Evolutionary conservation across 2,329 filamentous ascomycete species (phyloP).

Genomic region (Microdochium trichocladiopsis): DNA sequence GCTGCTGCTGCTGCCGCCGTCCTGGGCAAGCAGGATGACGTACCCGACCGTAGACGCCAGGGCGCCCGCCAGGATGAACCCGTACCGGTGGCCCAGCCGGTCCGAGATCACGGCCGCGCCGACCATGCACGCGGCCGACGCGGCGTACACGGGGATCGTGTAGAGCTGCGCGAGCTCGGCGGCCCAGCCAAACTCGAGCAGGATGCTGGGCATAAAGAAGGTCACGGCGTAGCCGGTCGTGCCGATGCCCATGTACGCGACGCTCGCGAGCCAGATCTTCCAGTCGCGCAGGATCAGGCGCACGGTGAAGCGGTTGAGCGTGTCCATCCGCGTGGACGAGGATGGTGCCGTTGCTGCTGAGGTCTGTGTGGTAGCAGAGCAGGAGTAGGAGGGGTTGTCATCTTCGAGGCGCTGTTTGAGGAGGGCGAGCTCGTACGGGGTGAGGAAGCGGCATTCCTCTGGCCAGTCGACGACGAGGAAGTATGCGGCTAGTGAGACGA

Average conservation of each 20-base stretch:
- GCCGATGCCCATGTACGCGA: conserved; percentile 21
- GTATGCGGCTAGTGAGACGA: conserved; percentile 20
- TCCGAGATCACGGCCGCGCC: conserved; percentile 24
- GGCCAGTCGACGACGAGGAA: conserved; percentile 44
- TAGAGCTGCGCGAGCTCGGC: conserved; percentile 25
- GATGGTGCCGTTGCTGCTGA: background rate
- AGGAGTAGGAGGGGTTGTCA: conserved; percentile 15
- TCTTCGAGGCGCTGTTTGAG: conserved; percentile 21
- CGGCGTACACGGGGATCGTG: conserved; percentile 29
- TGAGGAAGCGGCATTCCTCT: conserved; percentile 37
- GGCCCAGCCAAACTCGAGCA: conserved; percentile 29
- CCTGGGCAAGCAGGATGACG: conserved; percentile 22
- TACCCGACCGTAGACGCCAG: conserved; percentile 22
- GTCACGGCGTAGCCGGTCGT: conserved; percentile 23
- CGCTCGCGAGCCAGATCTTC: conserved; percentile 30
- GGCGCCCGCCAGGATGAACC: conserved; percentile 22
- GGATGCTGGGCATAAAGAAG: conserved; percentile 34
- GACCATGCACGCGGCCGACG: conserved; percentile 21
- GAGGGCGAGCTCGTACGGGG: conserved; percentile 27
- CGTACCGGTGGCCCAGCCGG: conserved; percentile 22
- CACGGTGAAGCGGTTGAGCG: conserved; percentile 18
- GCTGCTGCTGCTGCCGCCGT: too few relatives aligned
- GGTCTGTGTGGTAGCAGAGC: conserved; percentile 21
- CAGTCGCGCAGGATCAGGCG: conserved; percentile 25
- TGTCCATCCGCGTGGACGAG: conserved; percentile 8